phyloP scores from a whole-genome alignment of 2,329 filamentous ascomycete species.

The Talaromyces sp. region DNA sequence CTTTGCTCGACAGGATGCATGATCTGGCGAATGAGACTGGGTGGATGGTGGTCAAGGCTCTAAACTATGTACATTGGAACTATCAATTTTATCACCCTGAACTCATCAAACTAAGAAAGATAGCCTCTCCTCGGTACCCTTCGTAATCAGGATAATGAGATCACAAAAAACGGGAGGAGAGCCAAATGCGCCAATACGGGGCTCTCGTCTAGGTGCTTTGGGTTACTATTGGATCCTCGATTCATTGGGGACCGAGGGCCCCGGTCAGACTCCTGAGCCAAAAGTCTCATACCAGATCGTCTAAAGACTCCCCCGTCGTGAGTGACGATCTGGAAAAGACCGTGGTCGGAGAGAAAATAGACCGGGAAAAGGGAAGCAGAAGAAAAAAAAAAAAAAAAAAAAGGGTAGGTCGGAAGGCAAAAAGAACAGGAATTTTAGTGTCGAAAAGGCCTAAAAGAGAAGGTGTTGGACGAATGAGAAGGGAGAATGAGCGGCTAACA shows the following conservation, averaged over 20 bases:
- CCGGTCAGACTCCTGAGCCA: constrained; percentile 1
- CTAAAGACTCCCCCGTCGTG: not conserved
- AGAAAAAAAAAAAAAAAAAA: constrained; percentile 6
- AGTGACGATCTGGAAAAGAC: constrained; percentile 6
- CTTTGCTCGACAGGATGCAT: not conserved
- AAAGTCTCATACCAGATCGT: constrained; percentile 8
- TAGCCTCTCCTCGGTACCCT: not conserved
- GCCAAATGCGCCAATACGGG: not conserved
- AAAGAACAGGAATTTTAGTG: too few relatives aligned
- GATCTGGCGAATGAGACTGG: constrained; percentile 1
- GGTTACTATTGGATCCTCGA: too few relatives aligned
- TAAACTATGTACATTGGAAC: constrained; percentile 7
- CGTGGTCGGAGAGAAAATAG: constrained; percentile 2
- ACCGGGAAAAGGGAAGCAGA: constrained; percentile 4
- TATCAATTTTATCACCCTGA: constrained; percentile 23
- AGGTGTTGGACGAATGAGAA: constrained; percentile 10
- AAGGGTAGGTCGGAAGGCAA: constrained; percentile 1
- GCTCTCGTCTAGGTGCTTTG: not conserved
- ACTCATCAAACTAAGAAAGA: constrained; percentile 5
- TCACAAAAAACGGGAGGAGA: not conserved
- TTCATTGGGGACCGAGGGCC: constrained; percentile 6
- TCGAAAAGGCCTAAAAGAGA: not conserved
- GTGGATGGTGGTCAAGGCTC: not conserved
- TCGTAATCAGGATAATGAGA: not conserved
- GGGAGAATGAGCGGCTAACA: constrained; percentile 14